These are phyloP conservation scores for Grammothele lineata DNA, from an alignment of 768 basidiomycete genomes.

Conservation along the genomic window DNA sequence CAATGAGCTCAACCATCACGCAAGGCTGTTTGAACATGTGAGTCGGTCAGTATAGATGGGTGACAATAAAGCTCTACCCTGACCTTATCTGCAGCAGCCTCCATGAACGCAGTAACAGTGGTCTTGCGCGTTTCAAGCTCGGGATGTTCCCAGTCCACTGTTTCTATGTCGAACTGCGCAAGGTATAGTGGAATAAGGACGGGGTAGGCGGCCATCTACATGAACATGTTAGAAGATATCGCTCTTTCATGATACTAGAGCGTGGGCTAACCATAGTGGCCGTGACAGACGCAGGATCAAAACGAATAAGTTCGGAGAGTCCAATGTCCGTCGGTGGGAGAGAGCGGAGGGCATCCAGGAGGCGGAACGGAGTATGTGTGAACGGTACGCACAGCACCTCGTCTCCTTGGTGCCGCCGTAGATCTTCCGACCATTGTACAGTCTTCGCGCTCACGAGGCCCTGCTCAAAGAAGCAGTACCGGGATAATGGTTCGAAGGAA, in stretches of 20 bases:
- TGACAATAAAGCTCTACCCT: too few relatives aligned
- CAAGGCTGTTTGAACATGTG: too few relatives aligned
- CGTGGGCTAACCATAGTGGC: conserved; percentile 44
- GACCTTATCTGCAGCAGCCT: not conserved
- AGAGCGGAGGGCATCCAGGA: conserved; percentile 34
- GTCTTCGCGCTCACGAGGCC: too few relatives aligned
- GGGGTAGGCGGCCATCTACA: conserved; percentile 55
- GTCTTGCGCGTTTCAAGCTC: not conserved
- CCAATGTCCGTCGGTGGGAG: conserved; percentile 34
- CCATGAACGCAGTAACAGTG: conserved; percentile 10
- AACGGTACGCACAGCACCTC: conserved; percentile 57
- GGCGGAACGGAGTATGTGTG: conserved; percentile 47
- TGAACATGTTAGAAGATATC: too few relatives aligned
- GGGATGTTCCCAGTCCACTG: conserved; percentile 2
- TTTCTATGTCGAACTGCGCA: conserved; percentile 39
- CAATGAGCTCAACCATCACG: too few relatives aligned
- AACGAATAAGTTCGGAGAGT: conserved; percentile 34
- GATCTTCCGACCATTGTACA: conserved; percentile 44
- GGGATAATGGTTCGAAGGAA: too few relatives aligned
- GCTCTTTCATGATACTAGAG: too few relatives aligned
- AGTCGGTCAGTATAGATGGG: too few relatives aligned
- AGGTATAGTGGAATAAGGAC: conserved; percentile 64
- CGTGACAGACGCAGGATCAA: conserved; percentile 42
- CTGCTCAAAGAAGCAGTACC: too few relatives aligned
- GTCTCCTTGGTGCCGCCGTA: conserved; percentile 43